Percentiles rank a stretch among this genome's conserved stretches.
Evolutionary conservation across 768 basidiomycete species (phyloP).

Genomic region (Suillus bovinus): DNA sequence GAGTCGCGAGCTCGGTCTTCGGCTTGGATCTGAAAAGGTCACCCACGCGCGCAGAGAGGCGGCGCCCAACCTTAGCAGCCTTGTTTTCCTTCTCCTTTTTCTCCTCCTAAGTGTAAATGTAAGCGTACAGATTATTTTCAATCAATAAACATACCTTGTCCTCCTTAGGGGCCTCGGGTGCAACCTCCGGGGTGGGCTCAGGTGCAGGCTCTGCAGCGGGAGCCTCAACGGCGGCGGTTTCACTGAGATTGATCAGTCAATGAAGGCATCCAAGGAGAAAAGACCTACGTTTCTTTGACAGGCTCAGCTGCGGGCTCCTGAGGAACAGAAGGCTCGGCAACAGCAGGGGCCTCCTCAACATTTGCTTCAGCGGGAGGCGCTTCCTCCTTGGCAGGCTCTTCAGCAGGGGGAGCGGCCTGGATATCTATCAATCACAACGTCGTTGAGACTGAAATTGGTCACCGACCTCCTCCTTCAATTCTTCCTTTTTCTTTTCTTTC

Average conservation of each 20-base stretch:
- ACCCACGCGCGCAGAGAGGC: slow-evolving; percentile 79
- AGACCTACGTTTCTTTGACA: slow-evolving; percentile 70
- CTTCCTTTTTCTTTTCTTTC: slow-evolving; percentile 83
- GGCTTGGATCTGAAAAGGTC: slow-evolving; percentile 81
- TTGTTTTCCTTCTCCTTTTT: slow-evolving; percentile 52
- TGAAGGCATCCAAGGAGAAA: slow-evolving; percentile 1
- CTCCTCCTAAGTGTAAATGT: slow-evolving; percentile 37
- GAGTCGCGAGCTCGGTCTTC: slow-evolving; percentile 61
- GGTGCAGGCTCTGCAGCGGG: slow-evolving; percentile 26
- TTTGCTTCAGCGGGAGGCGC: slow-evolving; percentile 33
- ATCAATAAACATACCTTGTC: slow-evolving; percentile 48
- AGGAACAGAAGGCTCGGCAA: slow-evolving; percentile 28
- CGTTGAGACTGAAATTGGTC: slow-evolving; percentile 6
- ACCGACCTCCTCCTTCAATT: slow-evolving; percentile 48
- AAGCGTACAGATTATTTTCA: neutral
- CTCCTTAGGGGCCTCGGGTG: slow-evolving; percentile 47
- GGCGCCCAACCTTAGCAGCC: slow-evolving; percentile 70
- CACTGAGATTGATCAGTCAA: slow-evolving; percentile 32
- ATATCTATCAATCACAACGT: neutral
- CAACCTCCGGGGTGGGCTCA: slow-evolving; percentile 34
- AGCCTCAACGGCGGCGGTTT: slow-evolving; percentile 38
- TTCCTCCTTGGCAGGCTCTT: slow-evolving; percentile 37
- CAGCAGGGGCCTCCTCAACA: slow-evolving; percentile 45
- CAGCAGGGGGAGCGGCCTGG: slow-evolving; percentile 31
- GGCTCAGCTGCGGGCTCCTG: slow-evolving; percentile 48